Evolutionary conservation across 495 filamentous ascomycete species (phyloP).

Genomic region (Penicillium robsamsonii): DNA sequence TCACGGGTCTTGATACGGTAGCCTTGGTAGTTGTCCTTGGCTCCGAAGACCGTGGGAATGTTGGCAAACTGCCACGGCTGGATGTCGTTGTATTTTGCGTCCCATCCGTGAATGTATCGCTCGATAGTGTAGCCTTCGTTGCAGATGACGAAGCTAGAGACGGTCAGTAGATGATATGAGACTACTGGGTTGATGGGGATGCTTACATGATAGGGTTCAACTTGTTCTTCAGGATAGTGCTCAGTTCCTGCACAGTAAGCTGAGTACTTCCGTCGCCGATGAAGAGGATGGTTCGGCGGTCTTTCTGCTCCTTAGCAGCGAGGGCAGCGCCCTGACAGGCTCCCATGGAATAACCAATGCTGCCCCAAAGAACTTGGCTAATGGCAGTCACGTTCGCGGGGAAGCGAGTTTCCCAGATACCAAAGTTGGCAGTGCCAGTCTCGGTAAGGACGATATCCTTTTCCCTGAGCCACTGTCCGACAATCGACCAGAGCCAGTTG

Average conservation of each 20-base stretch:
- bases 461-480: constrained; percentile 73
- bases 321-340: constrained; percentile 74
- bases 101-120: constrained; percentile 59
- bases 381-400: constrained; percentile 71
- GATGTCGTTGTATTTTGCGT: constrained; percentile 79
- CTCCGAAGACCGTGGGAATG: constrained; percentile 68
- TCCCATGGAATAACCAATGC: constrained; percentile 79
- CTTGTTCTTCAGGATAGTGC: constrained; percentile 76
- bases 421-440: constrained; percentile 87
- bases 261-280: constrained; percentile 88
- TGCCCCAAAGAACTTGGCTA: constrained; percentile 86
- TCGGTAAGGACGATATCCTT: constrained; percentile 83
- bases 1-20: constrained; percentile 70
- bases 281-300: constrained; percentile 73
- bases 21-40: constrained; percentile 55
- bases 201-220: constrained; percentile 77
- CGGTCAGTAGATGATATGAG: constrained; percentile 17
- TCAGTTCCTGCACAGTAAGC: constrained; percentile 80
- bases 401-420: constrained; percentile 85
- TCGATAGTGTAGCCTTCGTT: constrained; percentile 60
- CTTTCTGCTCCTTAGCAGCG: constrained; percentile 60
- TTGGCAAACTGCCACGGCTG: constrained; percentile 68
- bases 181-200: background rate
- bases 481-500: constrained; percentile 79
- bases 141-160: constrained; percentile 56